Base-by-base conservation (phyloP, 345 rosid species). In the Limnanthes douglasii region DNA sequence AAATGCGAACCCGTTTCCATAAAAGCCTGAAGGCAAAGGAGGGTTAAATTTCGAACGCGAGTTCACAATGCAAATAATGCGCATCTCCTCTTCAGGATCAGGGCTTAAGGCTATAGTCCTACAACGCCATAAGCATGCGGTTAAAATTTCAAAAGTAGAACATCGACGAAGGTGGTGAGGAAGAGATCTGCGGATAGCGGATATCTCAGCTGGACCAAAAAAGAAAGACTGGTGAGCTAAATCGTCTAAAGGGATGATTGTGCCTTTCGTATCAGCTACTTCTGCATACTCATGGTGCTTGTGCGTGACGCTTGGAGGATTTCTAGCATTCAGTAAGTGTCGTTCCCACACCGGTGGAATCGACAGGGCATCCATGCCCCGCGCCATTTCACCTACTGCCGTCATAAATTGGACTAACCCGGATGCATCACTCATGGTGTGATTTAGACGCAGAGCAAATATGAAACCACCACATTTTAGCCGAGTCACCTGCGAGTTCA, bases 391-490 rank as follows among this genome's bases (percentile, higher is more conserved):
- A 1, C 34, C 6, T 6, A 59, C 9, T 16, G 65, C 46, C 15
- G 21, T 34, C 3, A 64, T 28, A 41, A 64, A 54, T 5, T 31
- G 50, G 6, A 18, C 15, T 8, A 49, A 17, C 16, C 65, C 65
- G 1, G 20, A 14, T 1, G 34, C 61, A 5, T 64, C 65, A 3
- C 31, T 17, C 18, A 58, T 45, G 5, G 12, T 15, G 39, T 64
- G 65, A 47, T 50, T 50, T 6, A 54, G 2, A 1, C 61, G 53
- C n/a, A 49, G 25, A 6, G 59, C 61, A 1, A 53, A 37, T 39
- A 64, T 37, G 50, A 59, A 59, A 7, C 69, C 61, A 10, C 69
- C 61, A 11, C 61, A 58, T 30, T 33, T 54, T n/a, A 64, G 19
- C 10, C 59, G 65, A 11, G 65, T 59, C 21, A 53, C 57, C 61